Conservation (phyloP, 2,329 filamentous ascomycete species). For the Colletotrichum theobromicola region DNA sequence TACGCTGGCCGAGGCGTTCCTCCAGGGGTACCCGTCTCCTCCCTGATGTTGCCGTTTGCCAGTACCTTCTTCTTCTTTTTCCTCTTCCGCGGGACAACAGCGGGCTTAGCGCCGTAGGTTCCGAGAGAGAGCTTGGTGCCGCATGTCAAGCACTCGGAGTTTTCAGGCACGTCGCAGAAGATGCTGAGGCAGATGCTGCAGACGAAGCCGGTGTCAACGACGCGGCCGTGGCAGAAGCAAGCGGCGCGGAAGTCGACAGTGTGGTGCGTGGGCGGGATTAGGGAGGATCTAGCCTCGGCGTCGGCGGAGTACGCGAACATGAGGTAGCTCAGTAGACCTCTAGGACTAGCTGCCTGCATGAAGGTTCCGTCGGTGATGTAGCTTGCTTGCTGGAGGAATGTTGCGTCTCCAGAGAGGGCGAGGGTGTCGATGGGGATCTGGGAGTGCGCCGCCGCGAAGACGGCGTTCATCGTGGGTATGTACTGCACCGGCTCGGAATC, state of each 20-base stretch:
- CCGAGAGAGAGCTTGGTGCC: conserved; percentile 80
- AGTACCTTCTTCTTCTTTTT: conserved; percentile 74
- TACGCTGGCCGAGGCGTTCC: conserved; percentile 60
- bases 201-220: conserved; percentile 92
- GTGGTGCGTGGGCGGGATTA: conserved; percentile 82
- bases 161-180: conserved; percentile 72
- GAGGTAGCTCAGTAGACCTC: conserved; percentile 85
- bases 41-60: conserved; percentile 53
- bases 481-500: conserved; percentile 88
- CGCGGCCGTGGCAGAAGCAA: conserved; percentile 92
- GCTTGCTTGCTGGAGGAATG: conserved; percentile 90
- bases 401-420: conserved; percentile 82
- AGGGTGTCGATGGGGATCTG: conserved; percentile 92
- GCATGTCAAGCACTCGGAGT: conserved; percentile 80
- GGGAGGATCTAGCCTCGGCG: conserved; percentile 57
- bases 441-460: conserved; percentile 91
- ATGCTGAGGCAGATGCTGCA: conserved; percentile 97
- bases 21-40: conserved; percentile 63
- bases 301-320: conserved; percentile 91
- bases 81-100: conserved; percentile 74
- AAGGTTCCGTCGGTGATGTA: conserved; percentile 67
- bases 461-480: conserved; percentile 97
- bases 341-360: conserved; percentile 58
- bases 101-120: conserved; percentile 76
- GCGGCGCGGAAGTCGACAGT: conserved; percentile 97